Conservation (phyloP, 2,329 filamentous ascomycete species). For the Onygena corvina region DNA sequence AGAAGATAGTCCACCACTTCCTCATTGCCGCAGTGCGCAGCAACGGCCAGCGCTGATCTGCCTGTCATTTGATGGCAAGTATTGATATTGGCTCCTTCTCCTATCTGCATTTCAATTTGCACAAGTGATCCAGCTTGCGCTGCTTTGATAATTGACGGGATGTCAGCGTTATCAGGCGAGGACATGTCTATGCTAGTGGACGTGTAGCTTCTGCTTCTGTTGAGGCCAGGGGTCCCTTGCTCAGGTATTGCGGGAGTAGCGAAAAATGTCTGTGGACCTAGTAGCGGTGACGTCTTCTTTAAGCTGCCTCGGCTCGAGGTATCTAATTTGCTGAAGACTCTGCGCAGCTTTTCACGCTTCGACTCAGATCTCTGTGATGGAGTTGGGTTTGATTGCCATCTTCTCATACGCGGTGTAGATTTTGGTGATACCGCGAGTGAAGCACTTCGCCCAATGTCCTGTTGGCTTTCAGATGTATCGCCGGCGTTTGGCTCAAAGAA, state of each 20-base stretch:
- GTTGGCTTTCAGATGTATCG: background rate
- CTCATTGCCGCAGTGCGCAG: slow-evolving; percentile 30
- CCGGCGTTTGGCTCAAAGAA: background rate
- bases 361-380: slow-evolving; percentile 4
- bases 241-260: slow-evolving; percentile 5
- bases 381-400: slow-evolving; percentile 4
- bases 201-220: slow-evolving; percentile 6
- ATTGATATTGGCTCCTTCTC: slow-evolving; percentile 24
- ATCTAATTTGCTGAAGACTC: slow-evolving; percentile 9
- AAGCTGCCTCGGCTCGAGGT: slow-evolving; percentile 8
- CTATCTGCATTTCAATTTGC: slow-evolving; percentile 26
- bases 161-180: slow-evolving; percentile 20
- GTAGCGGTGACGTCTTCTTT: slow-evolving; percentile 1
- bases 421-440: background rate
- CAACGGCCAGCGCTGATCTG: slow-evolving; percentile 30
- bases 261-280: background rate
- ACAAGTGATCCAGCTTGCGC: slow-evolving; percentile 26
- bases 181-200: slow-evolving; percentile 29
- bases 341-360: slow-evolving; percentile 8
- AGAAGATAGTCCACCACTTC: slow-evolving; percentile 27
- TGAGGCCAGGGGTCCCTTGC: background rate
- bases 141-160: slow-evolving; percentile 27
- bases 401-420: background rate
- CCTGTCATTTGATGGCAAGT: slow-evolving; percentile 22
- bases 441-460: background rate